phyloP scores from a whole-genome alignment of 345 rosid species.

The Euphorbia peplus region DNA sequence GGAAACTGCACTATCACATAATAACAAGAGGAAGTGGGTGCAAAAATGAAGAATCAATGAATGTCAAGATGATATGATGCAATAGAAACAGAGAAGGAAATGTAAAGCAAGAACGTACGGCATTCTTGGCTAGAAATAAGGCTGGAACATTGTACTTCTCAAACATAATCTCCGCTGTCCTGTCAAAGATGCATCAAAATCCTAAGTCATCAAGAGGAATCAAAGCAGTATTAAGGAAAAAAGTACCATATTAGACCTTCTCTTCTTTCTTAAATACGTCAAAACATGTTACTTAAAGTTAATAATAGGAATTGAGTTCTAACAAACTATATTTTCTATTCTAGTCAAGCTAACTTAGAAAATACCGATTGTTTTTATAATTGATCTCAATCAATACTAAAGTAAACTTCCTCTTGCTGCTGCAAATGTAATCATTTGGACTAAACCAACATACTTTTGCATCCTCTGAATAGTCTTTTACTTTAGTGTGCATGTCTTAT shows the following conservation, averaged over 20 bases:
- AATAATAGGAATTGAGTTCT: not conserved
- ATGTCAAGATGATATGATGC: slow-evolving; percentile 2
- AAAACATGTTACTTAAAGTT: not conserved
- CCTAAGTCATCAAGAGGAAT: slow-evolving; percentile 7
- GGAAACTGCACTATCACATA: not conserved
- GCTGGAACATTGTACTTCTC: slow-evolving; percentile 96
- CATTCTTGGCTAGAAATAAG: slow-evolving; percentile 96
- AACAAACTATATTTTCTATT: not conserved
- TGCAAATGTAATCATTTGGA: not conserved
- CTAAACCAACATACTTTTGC: not conserved
- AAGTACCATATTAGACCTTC: not conserved
- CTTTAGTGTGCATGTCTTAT: not conserved
- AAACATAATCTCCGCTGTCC: slow-evolving; percentile 93
- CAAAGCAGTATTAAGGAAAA: not conserved
- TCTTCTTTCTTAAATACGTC: not conserved
- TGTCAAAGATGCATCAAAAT: slow-evolving; percentile 34
- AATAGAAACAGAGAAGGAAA: slow-evolving; percentile 4
- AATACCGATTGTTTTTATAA: not conserved
- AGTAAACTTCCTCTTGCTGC: not conserved
- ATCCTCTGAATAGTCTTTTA: not conserved
- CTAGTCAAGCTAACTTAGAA: not conserved
- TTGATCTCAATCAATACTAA: not conserved
- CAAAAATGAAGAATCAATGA: not conserved
- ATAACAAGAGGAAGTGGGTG: not conserved
- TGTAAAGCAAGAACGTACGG: slow-evolving; percentile 48